Base-by-base conservation (phyloP, 805 yeast species). In the Candida xiaguanensis region DNA sequence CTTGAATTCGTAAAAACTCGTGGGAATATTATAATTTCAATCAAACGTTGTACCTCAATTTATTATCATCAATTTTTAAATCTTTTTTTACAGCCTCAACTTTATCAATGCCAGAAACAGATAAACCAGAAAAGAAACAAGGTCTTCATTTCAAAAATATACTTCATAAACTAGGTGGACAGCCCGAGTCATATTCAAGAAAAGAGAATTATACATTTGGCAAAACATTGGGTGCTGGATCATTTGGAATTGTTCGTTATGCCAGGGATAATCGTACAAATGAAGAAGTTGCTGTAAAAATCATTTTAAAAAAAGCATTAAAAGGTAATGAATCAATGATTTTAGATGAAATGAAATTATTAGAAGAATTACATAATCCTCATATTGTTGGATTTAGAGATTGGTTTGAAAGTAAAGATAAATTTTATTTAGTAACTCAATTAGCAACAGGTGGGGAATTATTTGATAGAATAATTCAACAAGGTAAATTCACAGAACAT, bases 171-270 rank as follows among this genome's bases (percentile, higher is more conserved):
- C 54, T 85, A 15, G 65, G 78, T 33, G 87, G 90, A 5, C 93
- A 86, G 58, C 95, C 95, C 0, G 72, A 67, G 9, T 75, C 85
- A 6, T 82, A 82, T 50, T 54, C 71, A 30, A 76, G 85, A 52
- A 87, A 88, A 61, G 59, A 72, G 34, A 70, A 76, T 43, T 90
- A 87, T 53, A 76, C 80, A 7, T 86, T 89, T 58, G 91, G 90
- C 42, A 88, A 88, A 61, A 89, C 96, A 2, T 85, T 93, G 31
- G 99, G 99, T 30, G 96, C 98, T 2, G 99, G 99, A 3, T 88
- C 96, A 0, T 93, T 93, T 98, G 99, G 99, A 44, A 95, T 91
- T 59, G 99, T 93, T 36, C 91, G 93, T 63, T 70, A 91, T 29
- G 98, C 98, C 1, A 81, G 79, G 52, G 95, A 90, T 65, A 77